phyloP scores from a whole-genome alignment of 2,329 filamentous ascomycete species.

The Hirsutella rhossiliensis region DNA sequence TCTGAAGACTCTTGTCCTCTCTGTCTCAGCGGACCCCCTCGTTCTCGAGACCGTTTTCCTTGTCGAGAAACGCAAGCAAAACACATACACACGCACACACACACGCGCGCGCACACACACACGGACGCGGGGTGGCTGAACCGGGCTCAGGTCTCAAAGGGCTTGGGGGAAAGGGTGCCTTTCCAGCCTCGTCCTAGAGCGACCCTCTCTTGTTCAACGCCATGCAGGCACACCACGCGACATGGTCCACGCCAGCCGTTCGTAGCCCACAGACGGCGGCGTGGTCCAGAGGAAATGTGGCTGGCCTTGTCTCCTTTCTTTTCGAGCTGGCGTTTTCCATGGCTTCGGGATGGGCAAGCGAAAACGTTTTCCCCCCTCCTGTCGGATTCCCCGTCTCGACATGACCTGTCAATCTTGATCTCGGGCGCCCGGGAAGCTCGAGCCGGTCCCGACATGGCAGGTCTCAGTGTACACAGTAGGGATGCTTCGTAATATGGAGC shows the following conservation, averaged over 20 bases:
- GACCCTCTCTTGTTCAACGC: background rate
- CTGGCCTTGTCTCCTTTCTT: background rate
- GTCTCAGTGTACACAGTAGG: background rate
- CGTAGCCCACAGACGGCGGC: background rate
- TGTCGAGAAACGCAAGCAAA: too few relatives aligned
- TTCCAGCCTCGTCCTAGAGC: background rate
- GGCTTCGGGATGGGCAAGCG: background rate
- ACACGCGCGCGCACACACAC: too few relatives aligned
- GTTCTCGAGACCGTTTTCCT: too few relatives aligned
- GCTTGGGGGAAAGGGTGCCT: background rate
- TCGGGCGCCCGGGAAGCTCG: background rate
- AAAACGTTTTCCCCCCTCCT: background rate
- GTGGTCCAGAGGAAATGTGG: background rate
- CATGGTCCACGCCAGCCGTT: background rate
- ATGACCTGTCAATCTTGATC: background rate
- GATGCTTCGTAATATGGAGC: background rate
- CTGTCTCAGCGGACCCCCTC: too few relatives aligned
- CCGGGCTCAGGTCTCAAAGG: background rate
- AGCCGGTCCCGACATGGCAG: constrained; percentile 1
- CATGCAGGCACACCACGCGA: constrained; percentile 1
- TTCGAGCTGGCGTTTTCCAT: background rate
- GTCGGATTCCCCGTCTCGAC: background rate
- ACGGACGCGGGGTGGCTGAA: too few relatives aligned
- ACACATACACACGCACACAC: too few relatives aligned
- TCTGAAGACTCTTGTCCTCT: too few relatives aligned